Conservation (phyloP, 1,284 basidiomycete genomes). For the Austropuccinia psidii region DNA sequence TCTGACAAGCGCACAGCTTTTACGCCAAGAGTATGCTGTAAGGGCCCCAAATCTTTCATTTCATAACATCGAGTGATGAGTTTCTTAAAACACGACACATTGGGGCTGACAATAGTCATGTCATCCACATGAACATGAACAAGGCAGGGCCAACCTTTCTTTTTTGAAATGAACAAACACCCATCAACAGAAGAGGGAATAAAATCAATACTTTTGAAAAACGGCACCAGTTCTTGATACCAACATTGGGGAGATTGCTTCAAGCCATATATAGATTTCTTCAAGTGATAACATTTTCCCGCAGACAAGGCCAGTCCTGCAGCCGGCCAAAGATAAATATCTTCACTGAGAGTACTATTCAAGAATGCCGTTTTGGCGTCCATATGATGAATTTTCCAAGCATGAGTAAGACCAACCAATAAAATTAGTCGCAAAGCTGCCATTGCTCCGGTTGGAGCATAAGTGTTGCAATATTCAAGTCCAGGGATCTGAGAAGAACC, state of each 20-base stretch:
- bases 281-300: not conserved
- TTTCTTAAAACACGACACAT: not conserved
- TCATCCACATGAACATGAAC: conserved; percentile 8
- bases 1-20: not conserved
- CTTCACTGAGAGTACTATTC: not conserved
- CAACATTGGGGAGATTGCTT: not conserved
- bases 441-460: not conserved
- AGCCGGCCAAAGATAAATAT: not conserved
- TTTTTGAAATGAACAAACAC: not conserved
- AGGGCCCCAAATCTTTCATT: not conserved
- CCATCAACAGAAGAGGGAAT: not conserved
- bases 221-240: not conserved
- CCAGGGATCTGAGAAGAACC: too few species aligned
- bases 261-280: conserved; percentile 2
- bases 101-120: not conserved
- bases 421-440: not conserved
- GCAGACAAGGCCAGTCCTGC: not conserved
- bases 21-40: not conserved
- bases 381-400: not conserved
- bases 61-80: not conserved
- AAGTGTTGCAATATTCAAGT: not conserved
- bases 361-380: not conserved
- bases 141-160: not conserved
- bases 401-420: not conserved
- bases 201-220: not conserved